A percentile compares a stretch with the other conserved stretches of the same genome.
phyloP scores from a whole-genome alignment of 257 asterid species.

The Prunella vulgaris region DNA sequence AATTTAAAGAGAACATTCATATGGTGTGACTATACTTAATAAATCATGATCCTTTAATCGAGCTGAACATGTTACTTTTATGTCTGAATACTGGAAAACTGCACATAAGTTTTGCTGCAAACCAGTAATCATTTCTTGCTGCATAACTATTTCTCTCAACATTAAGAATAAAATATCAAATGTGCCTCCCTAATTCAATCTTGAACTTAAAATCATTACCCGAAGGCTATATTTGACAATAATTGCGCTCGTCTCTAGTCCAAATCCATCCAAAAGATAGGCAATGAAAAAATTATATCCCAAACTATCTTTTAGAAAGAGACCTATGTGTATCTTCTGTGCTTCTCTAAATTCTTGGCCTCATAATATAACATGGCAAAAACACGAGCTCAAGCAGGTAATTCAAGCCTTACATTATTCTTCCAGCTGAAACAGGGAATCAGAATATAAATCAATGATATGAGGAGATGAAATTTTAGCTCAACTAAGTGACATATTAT shows the following conservation, averaged over 20 bases:
- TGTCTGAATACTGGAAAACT: neutral
- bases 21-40: neutral
- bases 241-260: neutral
- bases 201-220: neutral
- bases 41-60: neutral
- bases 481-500: neutral
- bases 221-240: neutral
- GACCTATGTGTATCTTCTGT: neutral
- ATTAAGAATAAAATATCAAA: neutral
- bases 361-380: neutral
- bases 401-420: slow-evolving; percentile 58
- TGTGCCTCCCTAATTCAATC: neutral
- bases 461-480: neutral
- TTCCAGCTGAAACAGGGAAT: slow-evolving; percentile 56
- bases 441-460: neutral
- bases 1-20: neutral
- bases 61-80: neutral
- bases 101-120: neutral
- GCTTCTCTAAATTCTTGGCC: slow-evolving; percentile 11
- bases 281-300: neutral
- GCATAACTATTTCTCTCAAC: slow-evolving; percentile 9
- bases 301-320: slow-evolving; percentile 3
- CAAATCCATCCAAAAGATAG: neutral
- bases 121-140: neutral
- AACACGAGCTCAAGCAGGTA: slow-evolving; percentile 53